phyloP scores from a whole-genome alignment of 176 grass and related monocot genomes.

The Triticum urartu region DNA sequence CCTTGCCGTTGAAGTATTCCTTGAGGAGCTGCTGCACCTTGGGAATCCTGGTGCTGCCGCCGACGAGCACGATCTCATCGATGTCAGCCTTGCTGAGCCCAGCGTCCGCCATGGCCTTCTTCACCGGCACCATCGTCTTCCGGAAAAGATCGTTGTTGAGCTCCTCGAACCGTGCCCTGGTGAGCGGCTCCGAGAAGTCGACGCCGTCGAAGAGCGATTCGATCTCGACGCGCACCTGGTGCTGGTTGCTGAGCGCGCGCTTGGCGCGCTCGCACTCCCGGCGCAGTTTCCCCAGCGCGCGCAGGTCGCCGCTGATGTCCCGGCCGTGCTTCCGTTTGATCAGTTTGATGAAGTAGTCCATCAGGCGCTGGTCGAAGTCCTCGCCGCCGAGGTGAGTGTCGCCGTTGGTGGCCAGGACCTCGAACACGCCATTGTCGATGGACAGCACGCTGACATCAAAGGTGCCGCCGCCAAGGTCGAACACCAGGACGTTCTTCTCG shows the following conservation, averaged over 20 bases:
- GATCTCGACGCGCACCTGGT: slow-evolving; percentile 2
- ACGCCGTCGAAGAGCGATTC: slow-evolving; percentile 1
- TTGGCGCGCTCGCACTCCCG: slow-evolving; percentile 12
- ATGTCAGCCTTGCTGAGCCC: too few species aligned
- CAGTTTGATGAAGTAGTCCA: slow-evolving; percentile 10
- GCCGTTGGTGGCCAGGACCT: slow-evolving; percentile 9
- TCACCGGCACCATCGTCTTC: too few species aligned
- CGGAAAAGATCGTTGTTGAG: too few species aligned
- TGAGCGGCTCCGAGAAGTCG: too few species aligned
- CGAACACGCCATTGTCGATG: slow-evolving; percentile 18
- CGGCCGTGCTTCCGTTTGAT: slow-evolving; percentile 14
- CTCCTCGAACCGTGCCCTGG: too few species aligned
- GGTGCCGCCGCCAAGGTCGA: slow-evolving; percentile 12
- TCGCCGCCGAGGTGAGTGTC: neutral
- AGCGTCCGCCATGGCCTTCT: too few species aligned
- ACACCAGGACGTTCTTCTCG: neutral
- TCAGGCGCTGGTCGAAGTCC: neutral
- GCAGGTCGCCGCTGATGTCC: slow-evolving; percentile 11
- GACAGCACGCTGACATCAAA: slow-evolving; percentile 16
- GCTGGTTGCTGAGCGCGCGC: slow-evolving; percentile 3
- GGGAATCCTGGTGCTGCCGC: too few species aligned
- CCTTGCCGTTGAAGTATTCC: too few species aligned
- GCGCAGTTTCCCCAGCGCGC: slow-evolving; percentile 9
- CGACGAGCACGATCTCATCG: too few species aligned
- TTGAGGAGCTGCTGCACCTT: too few species aligned